These are phyloP conservation scores for Citrus unshiu DNA, from an alignment of 345 rosid species.

Conservation along the genomic window DNA sequence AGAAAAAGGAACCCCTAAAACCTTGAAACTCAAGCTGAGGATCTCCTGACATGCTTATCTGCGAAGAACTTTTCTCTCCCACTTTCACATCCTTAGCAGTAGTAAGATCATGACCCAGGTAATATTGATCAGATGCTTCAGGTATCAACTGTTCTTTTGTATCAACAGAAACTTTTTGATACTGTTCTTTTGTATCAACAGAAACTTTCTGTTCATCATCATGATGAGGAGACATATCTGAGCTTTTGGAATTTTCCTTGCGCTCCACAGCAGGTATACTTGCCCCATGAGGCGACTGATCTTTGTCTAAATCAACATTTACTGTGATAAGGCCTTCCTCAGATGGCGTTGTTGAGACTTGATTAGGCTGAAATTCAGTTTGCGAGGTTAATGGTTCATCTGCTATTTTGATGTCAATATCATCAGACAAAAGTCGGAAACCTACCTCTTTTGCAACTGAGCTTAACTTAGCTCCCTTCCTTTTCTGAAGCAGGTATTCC, in stretches of 20 bases:
- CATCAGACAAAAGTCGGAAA: conserved; percentile 78
- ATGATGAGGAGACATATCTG: conserved; percentile 30
- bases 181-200: conserved; percentile 23
- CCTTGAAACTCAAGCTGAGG: conserved; percentile 32
- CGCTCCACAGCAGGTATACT: conserved; percentile 23
- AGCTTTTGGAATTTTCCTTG: conserved; percentile 25
- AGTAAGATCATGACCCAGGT: conserved; percentile 22
- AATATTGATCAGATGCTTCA: conserved; percentile 28
- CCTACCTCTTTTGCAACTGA: conserved; percentile 82
- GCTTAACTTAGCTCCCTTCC: conserved; percentile 57
- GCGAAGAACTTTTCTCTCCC: conserved; percentile 27
- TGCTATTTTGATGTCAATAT: conserved; percentile 47
- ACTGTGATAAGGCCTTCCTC: conserved; percentile 29
- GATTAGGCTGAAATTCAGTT: conserved; percentile 38
- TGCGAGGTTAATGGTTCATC: conserved; percentile 33
- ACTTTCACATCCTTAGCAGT: conserved; percentile 19
- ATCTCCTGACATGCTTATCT: conserved; percentile 32
- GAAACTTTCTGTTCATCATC: conserved; percentile 31
- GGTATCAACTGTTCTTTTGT: conserved; percentile 25
- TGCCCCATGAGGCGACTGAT: conserved; percentile 21
- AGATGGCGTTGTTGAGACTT: conserved; percentile 29
- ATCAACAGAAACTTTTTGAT: conserved; percentile 15
- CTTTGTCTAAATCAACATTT: conserved; percentile 26
- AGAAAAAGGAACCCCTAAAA: conserved; percentile 66
- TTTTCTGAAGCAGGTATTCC: conserved; percentile 56